These are phyloP conservation scores for Tuber magnatum DNA, from an alignment of 495 filamentous ascomycete species.

Conservation along the genomic window DNA sequence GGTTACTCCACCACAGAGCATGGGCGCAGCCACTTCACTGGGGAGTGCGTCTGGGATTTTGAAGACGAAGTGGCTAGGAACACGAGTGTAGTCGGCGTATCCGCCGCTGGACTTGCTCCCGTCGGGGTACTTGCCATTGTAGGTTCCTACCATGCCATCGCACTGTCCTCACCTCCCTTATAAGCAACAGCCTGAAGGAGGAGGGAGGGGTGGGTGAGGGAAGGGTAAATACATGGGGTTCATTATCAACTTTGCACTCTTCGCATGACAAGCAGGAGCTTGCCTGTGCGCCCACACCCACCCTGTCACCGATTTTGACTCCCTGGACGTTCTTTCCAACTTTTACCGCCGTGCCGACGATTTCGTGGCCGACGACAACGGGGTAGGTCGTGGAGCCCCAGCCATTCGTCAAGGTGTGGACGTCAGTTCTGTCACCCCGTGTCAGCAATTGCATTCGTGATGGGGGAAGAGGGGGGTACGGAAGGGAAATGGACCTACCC, in stretches of 20 bases:
- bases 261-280: slow-evolving; percentile 58
- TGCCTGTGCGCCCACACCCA: slow-evolving; percentile 78
- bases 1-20: slow-evolving; percentile 80
- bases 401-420: slow-evolving; percentile 68
- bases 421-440: slow-evolving; percentile 46
- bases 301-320: slow-evolving; percentile 70
- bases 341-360: slow-evolving; percentile 66
- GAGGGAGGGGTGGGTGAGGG: neutral
- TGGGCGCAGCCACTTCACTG: slow-evolving; percentile 62
- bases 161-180: slow-evolving; percentile 52
- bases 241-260: slow-evolving; percentile 53
- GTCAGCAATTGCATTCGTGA: neutral
- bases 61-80: slow-evolving; percentile 67
- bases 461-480: neutral
- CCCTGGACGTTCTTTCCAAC: slow-evolving; percentile 59
- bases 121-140: slow-evolving; percentile 59
- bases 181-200: neutral
- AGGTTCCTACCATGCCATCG: slow-evolving; percentile 54
- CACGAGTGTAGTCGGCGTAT: slow-evolving; percentile 66
- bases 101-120: slow-evolving; percentile 59
- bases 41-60: slow-evolving; percentile 62
- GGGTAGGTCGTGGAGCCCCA: slow-evolving; percentile 66
- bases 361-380: slow-evolving; percentile 74
- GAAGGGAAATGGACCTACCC: slow-evolving; percentile 43
- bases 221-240: neutral